phyloP scores from a whole-genome alignment of 371 early-diverging fungal species.

The Rhizopus microsporus region DNA sequence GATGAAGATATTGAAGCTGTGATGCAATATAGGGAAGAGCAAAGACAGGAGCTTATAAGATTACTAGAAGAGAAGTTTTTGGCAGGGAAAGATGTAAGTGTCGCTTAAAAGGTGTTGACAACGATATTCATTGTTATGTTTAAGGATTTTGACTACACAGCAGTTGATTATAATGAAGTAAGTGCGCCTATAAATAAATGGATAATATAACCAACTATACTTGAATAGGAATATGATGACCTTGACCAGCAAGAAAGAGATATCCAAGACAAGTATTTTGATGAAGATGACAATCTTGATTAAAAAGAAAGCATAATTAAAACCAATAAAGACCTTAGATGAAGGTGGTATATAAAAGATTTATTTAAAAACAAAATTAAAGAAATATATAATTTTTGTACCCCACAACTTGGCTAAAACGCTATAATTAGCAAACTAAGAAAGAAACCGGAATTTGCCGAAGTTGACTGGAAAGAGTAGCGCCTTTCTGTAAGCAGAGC shows the following conservation, averaged over 20 bases:
- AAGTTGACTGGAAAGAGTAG: constrained; percentile 36
- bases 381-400: too few relatives aligned
- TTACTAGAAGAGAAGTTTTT: constrained; percentile 51
- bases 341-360: too few relatives aligned
- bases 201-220: not conserved
- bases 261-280: constrained; percentile 52
- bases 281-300: constrained; percentile 31
- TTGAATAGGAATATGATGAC: constrained; percentile 26
- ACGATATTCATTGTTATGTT: not conserved
- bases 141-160: constrained; percentile 39
- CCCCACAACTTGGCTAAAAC: too few relatives aligned
- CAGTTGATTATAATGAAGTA: constrained; percentile 49
- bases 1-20: constrained; percentile 8
- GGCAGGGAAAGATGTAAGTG: constrained; percentile 50
- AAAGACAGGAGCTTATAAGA: constrained; percentile 41
- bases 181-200: not conserved
- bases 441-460: too few relatives aligned
- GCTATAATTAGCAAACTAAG: too few relatives aligned
- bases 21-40: constrained; percentile 29
- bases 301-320: not conserved
- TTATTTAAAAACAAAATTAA: too few relatives aligned
- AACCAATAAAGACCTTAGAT: not conserved
- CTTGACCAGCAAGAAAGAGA: constrained; percentile 42
- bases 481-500: constrained; percentile 50
- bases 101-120: constrained; percentile 15